Conservation (phyloP, 192 early-diverging fungal species). For the Lobosporangium transversale region DNA sequence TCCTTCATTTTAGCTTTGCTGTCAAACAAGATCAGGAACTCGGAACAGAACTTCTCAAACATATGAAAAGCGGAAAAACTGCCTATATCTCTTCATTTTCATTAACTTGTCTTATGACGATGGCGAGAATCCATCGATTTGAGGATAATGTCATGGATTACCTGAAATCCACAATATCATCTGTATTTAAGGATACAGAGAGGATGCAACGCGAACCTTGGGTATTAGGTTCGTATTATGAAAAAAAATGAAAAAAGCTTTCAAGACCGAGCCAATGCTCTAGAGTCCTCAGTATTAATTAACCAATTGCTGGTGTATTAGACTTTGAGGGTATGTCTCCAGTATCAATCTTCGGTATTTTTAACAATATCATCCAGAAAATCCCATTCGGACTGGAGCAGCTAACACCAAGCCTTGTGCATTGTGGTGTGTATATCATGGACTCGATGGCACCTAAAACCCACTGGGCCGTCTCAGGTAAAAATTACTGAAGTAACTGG, state of each 20-base stretch:
- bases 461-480: conserved; percentile 32
- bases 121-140: conserved; percentile 77
- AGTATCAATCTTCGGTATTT: conserved; percentile 23
- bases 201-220: conserved; percentile 55
- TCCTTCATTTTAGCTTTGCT: conserved; percentile 77
- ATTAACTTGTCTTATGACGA: conserved; percentile 71
- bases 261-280: too few species aligned
- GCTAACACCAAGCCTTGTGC: conserved; percentile 62
- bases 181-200: conserved; percentile 59
- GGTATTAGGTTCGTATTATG: conserved; percentile 45
- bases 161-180: conserved; percentile 56
- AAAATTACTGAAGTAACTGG: too few species aligned
- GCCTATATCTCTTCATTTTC: conserved; percentile 67
- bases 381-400: conserved; percentile 65
- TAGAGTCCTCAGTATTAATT: too few species aligned
- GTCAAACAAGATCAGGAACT: conserved; percentile 79
- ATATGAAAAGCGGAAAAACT: conserved; percentile 56
- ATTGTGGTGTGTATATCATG: conserved; percentile 60
- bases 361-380: conserved; percentile 57
- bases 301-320: too few species aligned
- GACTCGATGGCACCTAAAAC: conserved; percentile 53
- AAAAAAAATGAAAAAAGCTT: too few species aligned
- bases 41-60: conserved; percentile 64
- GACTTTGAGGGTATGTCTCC: conserved; percentile 39
- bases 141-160: conserved; percentile 68